Evolutionary conservation across 2,329 filamentous ascomycete species (phyloP).

Genomic region (Colletotrichum cuscutae): DNA sequence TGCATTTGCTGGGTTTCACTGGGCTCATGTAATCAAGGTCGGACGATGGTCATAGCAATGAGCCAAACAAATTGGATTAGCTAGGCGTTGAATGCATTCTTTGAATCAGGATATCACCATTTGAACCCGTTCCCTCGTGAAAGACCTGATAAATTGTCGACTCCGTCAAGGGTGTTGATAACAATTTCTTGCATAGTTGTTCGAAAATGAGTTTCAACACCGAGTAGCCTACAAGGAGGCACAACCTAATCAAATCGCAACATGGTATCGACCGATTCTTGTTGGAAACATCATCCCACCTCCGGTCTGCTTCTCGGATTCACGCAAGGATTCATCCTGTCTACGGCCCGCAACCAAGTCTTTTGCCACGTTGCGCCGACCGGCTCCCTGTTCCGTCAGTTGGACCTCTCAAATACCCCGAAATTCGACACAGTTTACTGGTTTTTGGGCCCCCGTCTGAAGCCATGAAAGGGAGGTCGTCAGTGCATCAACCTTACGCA

Average conservation of each 20-base stretch:
- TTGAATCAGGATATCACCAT: neutral
- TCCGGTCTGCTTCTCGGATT: no score
- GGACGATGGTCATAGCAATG: constrained; percentile 23
- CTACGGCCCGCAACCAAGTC: constrained; percentile 1
- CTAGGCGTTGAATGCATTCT: constrained; percentile 9
- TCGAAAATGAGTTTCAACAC: neutral
- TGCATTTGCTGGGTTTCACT: neutral
- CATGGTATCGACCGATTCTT: neutral
- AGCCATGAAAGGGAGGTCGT: neutral
- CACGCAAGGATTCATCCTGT: constrained; percentile 2
- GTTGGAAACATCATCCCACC: neutral
- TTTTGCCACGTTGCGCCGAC: constrained; percentile 14
- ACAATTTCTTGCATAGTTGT: no score
- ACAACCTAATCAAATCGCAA: neutral
- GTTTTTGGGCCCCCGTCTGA: neutral
- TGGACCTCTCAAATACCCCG: neutral
- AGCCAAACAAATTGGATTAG: constrained; percentile 28
- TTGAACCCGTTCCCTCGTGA: neutral
- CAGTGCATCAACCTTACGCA: neutral
- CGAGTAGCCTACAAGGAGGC: neutral
- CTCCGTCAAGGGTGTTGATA: no score
- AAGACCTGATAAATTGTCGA: accelerated
- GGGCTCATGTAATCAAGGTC: constrained; percentile 6
- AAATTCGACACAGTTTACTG: neutral
- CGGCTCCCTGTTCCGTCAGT: neutral